Conservation (phyloP, 345 rosid genomes). For the Eucalyptus guilfoylei region DNA sequence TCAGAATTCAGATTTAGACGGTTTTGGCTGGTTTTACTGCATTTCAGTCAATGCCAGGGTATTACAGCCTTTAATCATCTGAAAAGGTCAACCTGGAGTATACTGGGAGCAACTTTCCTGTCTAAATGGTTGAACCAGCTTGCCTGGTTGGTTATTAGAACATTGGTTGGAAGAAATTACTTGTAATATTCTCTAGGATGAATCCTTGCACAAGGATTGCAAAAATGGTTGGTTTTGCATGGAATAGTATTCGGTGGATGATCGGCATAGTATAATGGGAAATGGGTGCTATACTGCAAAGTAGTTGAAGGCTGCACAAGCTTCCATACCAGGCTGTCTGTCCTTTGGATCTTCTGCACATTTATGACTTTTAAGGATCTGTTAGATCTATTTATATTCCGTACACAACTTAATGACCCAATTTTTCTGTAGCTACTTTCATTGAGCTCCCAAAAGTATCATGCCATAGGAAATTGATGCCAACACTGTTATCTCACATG, state of each 20-base stretch:
- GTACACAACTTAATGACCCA: neutral
- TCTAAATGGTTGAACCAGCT: neutral
- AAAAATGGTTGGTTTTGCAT: neutral
- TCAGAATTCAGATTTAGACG: neutral
- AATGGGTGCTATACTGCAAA: neutral
- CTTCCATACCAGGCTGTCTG: neutral
- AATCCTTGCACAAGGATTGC: neutral
- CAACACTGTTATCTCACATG: neutral
- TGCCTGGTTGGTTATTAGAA: neutral
- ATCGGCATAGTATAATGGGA: neutral
- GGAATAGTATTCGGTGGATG: neutral
- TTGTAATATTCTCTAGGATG: neutral
- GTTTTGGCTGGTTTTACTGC: neutral
- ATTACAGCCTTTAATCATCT: neutral
- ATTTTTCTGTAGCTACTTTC: neutral
- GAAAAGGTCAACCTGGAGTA: neutral
- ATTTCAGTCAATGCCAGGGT: neutral
- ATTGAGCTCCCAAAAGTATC: neutral
- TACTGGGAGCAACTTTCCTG: neutral
- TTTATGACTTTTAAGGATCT: neutral
- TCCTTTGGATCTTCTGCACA: neutral
- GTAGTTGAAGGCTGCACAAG: neutral
- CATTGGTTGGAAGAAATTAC: neutral
- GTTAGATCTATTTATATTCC: neutral
- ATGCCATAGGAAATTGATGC: neutral